Evolutionary conservation across 768 basidiomycete species (phyloP).

Genomic region (Rhizopogon salebrosus): DNA sequence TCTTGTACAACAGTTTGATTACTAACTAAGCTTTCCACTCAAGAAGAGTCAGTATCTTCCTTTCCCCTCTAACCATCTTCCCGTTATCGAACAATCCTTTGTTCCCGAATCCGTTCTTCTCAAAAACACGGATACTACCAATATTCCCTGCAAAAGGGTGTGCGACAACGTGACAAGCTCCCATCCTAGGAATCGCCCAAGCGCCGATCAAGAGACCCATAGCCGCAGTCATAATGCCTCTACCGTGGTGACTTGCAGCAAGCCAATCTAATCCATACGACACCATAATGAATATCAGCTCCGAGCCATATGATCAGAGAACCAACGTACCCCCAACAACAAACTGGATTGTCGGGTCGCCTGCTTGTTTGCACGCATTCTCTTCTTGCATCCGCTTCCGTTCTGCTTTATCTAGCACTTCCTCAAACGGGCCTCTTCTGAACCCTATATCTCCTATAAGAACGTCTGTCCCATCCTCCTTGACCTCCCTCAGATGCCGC

Average conservation of each 20-base stretch:
- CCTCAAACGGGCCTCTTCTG: conserved; percentile 19
- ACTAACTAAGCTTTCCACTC: conserved; percentile 25
- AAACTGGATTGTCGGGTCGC: conserved; percentile 57
- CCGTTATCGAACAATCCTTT: conserved; percentile 34
- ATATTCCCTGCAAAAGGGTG: conserved; percentile 47
- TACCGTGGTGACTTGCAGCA: conserved; percentile 54
- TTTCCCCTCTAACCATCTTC: conserved; percentile 32
- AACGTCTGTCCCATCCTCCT: conserved; percentile 47
- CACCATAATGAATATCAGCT: background rate
- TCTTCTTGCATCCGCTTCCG: conserved; percentile 28
- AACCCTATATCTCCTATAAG: conserved; percentile 41
- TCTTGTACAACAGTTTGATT: background rate
- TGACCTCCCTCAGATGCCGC: conserved; percentile 45
- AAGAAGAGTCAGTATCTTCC: conserved; percentile 31
- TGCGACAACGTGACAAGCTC: conserved; percentile 35
- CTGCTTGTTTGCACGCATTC: conserved; percentile 37
- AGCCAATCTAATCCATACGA: conserved; percentile 47
- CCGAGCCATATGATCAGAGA: no score
- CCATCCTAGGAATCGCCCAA: conserved; percentile 68
- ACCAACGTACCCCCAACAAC: conserved; percentile 48
- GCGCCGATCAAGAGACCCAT: conserved; percentile 45
- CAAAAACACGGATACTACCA: conserved; percentile 59
- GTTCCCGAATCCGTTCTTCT: conserved; percentile 56
- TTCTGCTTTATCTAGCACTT: conserved; percentile 32
- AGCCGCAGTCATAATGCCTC: conserved; percentile 71